phyloP scores from a whole-genome alignment of 192 early-diverging fungal genomes.

The Thoreauomyces humboldtii region DNA sequence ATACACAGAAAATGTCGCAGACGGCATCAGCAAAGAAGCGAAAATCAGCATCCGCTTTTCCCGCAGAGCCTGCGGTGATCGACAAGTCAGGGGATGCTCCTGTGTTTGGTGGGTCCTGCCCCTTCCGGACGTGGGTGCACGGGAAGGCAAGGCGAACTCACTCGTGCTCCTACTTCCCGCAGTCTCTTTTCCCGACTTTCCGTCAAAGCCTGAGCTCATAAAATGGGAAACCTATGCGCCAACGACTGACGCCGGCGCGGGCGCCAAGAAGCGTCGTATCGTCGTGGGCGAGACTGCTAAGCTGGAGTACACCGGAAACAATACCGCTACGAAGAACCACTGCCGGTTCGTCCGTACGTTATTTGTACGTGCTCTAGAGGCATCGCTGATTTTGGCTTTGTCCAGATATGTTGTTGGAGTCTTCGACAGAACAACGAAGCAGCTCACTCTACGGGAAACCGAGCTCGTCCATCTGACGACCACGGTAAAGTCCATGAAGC shows the following conservation, averaged over 20 bases:
- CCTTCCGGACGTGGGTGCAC: neutral
- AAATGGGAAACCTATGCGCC: conserved; percentile 6
- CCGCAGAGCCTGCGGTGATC: neutral
- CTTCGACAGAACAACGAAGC: conserved; percentile 64
- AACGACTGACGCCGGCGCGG: neutral
- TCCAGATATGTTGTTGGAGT: conserved; percentile 79
- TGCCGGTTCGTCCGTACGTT: conserved; percentile 11
- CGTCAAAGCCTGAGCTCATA: conserved; percentile 7
- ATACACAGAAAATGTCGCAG: too few relatives aligned
- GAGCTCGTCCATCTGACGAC: conserved; percentile 63
- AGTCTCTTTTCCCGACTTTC: conserved; percentile 25
- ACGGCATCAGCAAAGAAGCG: neutral
- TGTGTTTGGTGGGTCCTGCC: neutral
- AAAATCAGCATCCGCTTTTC: neutral
- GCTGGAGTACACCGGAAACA: conserved; percentile 72
- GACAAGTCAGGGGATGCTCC: neutral
- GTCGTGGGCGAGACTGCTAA: conserved; percentile 70
- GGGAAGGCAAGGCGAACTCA: neutral
- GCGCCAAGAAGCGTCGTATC: conserved; percentile 34
- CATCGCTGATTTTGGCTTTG: neutral
- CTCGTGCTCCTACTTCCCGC: neutral
- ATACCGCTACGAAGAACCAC: conserved; percentile 17
- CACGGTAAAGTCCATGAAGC: conserved; percentile 70
- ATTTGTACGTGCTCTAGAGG: neutral
- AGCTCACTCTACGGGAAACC: conserved; percentile 69